Percentiles rank a stretch among this genome's conserved stretches.
These are phyloP conservation scores for Globisporangium radiosum DNA, from an alignment of 352 stramenopile genomes.

Conservation along the genomic window DNA sequence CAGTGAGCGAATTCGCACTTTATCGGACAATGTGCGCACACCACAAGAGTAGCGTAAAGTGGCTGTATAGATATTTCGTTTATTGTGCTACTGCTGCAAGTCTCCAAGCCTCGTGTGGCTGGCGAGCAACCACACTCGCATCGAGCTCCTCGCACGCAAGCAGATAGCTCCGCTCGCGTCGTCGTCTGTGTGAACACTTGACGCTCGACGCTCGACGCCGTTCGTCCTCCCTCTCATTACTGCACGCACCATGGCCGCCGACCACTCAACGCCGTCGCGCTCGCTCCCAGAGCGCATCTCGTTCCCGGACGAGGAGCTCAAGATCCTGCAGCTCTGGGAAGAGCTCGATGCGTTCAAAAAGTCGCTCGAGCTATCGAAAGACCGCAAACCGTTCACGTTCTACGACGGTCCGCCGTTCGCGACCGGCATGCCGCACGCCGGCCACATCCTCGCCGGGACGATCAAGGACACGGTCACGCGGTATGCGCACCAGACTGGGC, in stretches of 20 bases:
- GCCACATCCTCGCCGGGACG: conserved; percentile 97
- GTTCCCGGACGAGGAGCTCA: conserved; percentile 79
- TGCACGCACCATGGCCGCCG: conserved; percentile 1
- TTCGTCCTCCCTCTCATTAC: background rate
- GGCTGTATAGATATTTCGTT: too few relatives aligned
- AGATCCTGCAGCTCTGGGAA: conserved; percentile 76
- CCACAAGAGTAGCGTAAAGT: conserved; percentile 7
- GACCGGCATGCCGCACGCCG: conserved; percentile 97
- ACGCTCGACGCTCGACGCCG: too few relatives aligned
- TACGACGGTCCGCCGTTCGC: conserved; percentile 99
- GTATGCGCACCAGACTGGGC: conserved; percentile 97
- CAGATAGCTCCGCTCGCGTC: background rate
- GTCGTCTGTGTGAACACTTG: too few relatives aligned
- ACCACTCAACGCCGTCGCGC: conserved; percentile 28
- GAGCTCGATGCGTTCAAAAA: conserved; percentile 88
- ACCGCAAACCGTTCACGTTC: conserved; percentile 96
- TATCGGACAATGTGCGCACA: background rate
- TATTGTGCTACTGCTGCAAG: too few relatives aligned
- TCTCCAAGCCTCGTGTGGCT: conserved; percentile 7
- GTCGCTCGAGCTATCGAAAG: conserved; percentile 89
- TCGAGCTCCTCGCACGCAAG: conserved; percentile 10
- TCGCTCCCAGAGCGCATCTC: conserved; percentile 84
- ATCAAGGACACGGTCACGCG: conserved; percentile 99
- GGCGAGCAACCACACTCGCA: conserved; percentile 10
- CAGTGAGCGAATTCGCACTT: conserved; percentile 3